These are phyloP conservation scores for Lasiodiplodia sp. DNA, from an alignment of 2,329 filamentous ascomycete species.

Conservation along the genomic window DNA sequence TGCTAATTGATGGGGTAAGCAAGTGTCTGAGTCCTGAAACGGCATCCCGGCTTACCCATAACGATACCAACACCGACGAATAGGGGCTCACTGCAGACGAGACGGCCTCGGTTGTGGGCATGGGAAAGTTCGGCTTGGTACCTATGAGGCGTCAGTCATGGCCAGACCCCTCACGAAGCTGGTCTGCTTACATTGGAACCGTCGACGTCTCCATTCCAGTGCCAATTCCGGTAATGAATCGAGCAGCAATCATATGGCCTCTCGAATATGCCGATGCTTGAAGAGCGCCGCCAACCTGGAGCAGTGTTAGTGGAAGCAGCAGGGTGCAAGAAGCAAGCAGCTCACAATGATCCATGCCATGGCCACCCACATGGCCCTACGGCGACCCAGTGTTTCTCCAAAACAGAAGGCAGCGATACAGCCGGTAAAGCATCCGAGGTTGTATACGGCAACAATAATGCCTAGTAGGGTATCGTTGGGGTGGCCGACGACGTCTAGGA, in stretches of 20 bases:
- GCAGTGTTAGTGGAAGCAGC: not conserved
- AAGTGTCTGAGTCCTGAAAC: not conserved
- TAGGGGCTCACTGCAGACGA: slow-evolving; percentile 63
- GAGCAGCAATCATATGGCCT: slow-evolving; percentile 58
- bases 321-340: no score
- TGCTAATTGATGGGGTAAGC: slow-evolving; percentile 45
- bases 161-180: no score
- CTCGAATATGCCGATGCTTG: slow-evolving; percentile 25
- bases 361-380: slow-evolving; percentile 46
- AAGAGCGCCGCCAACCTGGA: slow-evolving; percentile 22
- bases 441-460: slow-evolving; percentile 59
- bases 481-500: slow-evolving; percentile 44
- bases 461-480: slow-evolving; percentile 52
- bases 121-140: slow-evolving; percentile 62
- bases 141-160: not conserved
- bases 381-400: slow-evolving; percentile 52
- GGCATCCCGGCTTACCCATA: slow-evolving; percentile 36
- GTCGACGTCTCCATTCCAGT: slow-evolving; percentile 64
- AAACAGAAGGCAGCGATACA: slow-evolving; percentile 47
- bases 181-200: slow-evolving; percentile 50
- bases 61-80: slow-evolving; percentile 58
- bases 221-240: slow-evolving; percentile 60
- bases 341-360: slow-evolving; percentile 30
- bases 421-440: slow-evolving; percentile 54
- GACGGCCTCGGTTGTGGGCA: slow-evolving; percentile 64